Evolutionary conservation across 495 filamentous ascomycete species (phyloP).

Genomic region (Haplographium delicatum): DNA sequence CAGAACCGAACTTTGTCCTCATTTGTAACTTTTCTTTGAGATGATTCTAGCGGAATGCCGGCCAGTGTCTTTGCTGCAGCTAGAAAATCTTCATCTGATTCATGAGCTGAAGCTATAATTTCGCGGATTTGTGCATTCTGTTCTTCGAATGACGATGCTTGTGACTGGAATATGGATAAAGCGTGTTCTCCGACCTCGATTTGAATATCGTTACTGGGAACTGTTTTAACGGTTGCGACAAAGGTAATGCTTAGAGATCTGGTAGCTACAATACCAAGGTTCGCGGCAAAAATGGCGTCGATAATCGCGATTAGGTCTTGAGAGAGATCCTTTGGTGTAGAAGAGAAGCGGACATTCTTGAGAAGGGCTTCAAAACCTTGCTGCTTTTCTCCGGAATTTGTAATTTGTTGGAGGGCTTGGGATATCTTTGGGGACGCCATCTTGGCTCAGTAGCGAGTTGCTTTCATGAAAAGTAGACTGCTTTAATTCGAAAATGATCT

Average conservation of each 20-base stretch:
- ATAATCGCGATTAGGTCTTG: conserved; percentile 21
- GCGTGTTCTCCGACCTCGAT: conserved; percentile 27
- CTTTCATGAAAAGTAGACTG: no score
- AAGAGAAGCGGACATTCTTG: conserved; percentile 6
- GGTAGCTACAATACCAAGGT: conserved; percentile 25
- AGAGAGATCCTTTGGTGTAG: conserved; percentile 9
- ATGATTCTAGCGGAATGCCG: conserved; percentile 81
- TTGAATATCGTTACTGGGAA: conserved; percentile 21
- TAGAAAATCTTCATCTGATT: conserved; percentile 72
- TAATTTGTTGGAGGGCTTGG: conserved; percentile 19
- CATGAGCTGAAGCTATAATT: conserved; percentile 77
- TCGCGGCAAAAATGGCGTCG: conserved; percentile 25
- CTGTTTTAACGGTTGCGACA: conserved; percentile 14
- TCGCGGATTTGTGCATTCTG: conserved; percentile 72
- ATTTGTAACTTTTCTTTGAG: conserved; percentile 75
- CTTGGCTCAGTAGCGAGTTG: no score
- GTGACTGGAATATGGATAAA: conserved; percentile 19
- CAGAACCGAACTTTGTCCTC: conserved; percentile 75
- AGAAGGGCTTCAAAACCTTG: conserved; percentile 24
- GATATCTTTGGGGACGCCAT: conserved; percentile 23
- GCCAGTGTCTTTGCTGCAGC: conserved; percentile 72
- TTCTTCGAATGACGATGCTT: conserved; percentile 67
- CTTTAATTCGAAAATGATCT: no score
- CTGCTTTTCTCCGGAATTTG: conserved; percentile 21
- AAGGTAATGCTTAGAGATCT: conserved; percentile 20